Evolutionary conservation across 2,329 filamentous ascomycete species (phyloP), one percentile per base, ranked within the genome.

Genomic region (Neopestalotiopsis sp.): DNA sequence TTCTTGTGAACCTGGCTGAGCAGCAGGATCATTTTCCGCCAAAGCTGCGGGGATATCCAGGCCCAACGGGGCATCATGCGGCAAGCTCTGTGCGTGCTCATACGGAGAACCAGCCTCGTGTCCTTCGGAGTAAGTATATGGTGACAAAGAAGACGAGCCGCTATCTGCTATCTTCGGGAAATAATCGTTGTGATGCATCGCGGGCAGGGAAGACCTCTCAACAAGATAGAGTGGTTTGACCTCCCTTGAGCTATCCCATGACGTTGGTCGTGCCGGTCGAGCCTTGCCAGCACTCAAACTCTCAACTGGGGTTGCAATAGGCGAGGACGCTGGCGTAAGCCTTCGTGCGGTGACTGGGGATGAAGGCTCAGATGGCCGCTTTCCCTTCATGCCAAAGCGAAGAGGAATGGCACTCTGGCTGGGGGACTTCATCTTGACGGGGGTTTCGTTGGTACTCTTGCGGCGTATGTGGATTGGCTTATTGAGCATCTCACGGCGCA

Each of bases 151-250:
- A 28, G 68, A 58, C 69, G 72, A 34, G 59, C 62, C 32, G 42
- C 70, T 38, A 30, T 69, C 69, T n/a, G 70, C 68, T 42, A 66
- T 24, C 20, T 69, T 67, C 13, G 69, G 72, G 24, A 69, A 56
- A 49, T 58, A 17, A 60, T 82, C 81, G 13, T 30, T 58, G 30
- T 38, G 17, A 17, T 45, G 32, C 13, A 20, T 20, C 12, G 24
- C 14, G 38, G 58, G 14, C 17, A 40, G 4, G 72, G 84, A 82
- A 3, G 82, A 83, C 71, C 83, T 90, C 78, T 97, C 93, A 6
- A 97, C 89, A 28, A 97, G 89, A 79, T 93, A 95, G 9, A 98
- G 82, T 0, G 95, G 95, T 73, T 92, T 91, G 75, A 95, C 91
- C 76, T 96, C 94, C 67, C 88, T 88, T 20, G 85, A 86, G 71